These are phyloP conservation scores for Endocladia muricata DNA, from an alignment of 31 red algal species.

Conservation along the genomic window DNA sequence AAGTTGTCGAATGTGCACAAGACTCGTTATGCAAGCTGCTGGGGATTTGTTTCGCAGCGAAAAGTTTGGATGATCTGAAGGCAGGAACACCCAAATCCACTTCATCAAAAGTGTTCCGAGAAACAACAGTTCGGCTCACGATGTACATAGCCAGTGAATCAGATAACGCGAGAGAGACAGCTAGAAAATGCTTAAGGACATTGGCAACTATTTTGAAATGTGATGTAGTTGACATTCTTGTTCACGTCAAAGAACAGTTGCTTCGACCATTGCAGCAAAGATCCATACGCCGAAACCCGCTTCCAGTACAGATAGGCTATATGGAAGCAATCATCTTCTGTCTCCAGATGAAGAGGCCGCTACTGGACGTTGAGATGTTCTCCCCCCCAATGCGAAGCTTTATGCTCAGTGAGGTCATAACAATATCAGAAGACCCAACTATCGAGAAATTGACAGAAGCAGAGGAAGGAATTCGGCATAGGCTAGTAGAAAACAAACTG, in stretches of 20 bases:
- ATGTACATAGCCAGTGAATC: slow-evolving; percentile 46
- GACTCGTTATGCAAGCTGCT: slow-evolving; percentile 6
- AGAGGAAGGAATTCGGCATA: slow-evolving; percentile 82
- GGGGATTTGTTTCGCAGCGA: background rate
- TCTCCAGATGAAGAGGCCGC: slow-evolving; percentile 36
- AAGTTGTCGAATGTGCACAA: background rate
- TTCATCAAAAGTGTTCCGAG: slow-evolving; percentile 19
- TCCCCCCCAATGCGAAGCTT: slow-evolving; percentile 33
- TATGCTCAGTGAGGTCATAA: slow-evolving; percentile 59
- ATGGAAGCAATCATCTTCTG: slow-evolving; percentile 77
- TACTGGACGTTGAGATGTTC: slow-evolving; percentile 54
- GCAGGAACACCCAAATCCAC: background rate
- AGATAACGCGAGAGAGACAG: slow-evolving; percentile 32
- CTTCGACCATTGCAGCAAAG: slow-evolving; percentile 67
- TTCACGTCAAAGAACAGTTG: slow-evolving; percentile 50
- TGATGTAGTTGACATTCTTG: slow-evolving; percentile 47
- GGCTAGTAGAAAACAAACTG: slow-evolving; percentile 85
- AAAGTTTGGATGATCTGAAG: background rate
- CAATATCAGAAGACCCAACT: slow-evolving; percentile 74
- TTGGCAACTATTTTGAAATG: slow-evolving; percentile 33
- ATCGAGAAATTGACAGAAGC: slow-evolving; percentile 84
- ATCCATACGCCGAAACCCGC: slow-evolving; percentile 66
- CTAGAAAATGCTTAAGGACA: slow-evolving; percentile 34
- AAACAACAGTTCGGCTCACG: slow-evolving; percentile 42
- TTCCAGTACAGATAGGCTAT: slow-evolving; percentile 76